Conservation (phyloP, 2,329 filamentous ascomycete genomes). For the Aaosphaeria pasadenensis region DNA sequence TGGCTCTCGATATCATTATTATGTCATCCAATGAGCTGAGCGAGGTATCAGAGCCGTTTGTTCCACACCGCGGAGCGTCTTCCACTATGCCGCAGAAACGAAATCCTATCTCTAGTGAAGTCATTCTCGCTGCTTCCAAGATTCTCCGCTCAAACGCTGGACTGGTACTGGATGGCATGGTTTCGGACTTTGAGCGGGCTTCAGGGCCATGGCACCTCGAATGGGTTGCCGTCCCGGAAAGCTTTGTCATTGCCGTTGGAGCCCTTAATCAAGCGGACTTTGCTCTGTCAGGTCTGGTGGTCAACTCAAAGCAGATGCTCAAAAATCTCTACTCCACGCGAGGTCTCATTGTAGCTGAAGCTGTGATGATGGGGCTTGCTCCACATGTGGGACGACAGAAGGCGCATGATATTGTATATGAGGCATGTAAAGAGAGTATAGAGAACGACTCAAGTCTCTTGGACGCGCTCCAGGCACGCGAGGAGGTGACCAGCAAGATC, state of each 20-base stretch:
- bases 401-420: constrained; percentile 57
- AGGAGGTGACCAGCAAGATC: constrained; percentile 44
- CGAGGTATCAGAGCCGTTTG: constrained; percentile 53
- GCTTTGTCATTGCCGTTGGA: constrained; percentile 53
- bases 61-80: constrained; percentile 32
- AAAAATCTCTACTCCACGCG: constrained; percentile 50
- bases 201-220: constrained; percentile 60
- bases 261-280: constrained; percentile 55
- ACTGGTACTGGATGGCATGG: constrained; percentile 55
- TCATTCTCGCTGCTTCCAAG: constrained; percentile 55
- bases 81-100: constrained; percentile 47
- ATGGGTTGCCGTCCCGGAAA: constrained; percentile 55
- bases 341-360: constrained; percentile 57
- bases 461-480: constrained; percentile 41
- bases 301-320: constrained; percentile 50
- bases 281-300: constrained; percentile 50
- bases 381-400: constrained; percentile 50
- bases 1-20: constrained; percentile 55
- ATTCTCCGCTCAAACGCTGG: constrained; percentile 52
- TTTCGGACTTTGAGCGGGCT: constrained; percentile 57
- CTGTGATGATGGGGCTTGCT: constrained; percentile 61
- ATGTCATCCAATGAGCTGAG: constrained; percentile 57
- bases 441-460: constrained; percentile 44
- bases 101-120: constrained; percentile 58
- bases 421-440: constrained; percentile 51